Evolutionary conservation across 805 yeast species (phyloP), one percentile per base, ranked within the genome.

Genomic region (Brettanomyces anomalus): DNA sequence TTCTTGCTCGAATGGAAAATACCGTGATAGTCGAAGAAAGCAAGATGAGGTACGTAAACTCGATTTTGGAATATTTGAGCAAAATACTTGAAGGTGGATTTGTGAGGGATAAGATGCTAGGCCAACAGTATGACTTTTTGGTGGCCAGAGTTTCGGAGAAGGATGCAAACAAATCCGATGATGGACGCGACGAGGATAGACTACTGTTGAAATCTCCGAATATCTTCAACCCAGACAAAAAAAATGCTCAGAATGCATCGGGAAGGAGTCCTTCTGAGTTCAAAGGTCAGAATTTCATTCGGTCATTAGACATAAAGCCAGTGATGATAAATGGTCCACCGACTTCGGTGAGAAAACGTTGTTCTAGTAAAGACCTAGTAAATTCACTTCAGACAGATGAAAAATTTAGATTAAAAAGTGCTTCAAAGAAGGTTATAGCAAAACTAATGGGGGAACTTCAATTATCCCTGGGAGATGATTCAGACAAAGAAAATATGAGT

Each of bases 401-500:
- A 11, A 31, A 20, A 8, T 5, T 21, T 5, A 20, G 16, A 17
- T n/a, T 34, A 10, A 20, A 19, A 19, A 34, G n/a, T 11, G 24
- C 13, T 28, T 40, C 43, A 14, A 33, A 34, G n/a, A 21, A 20
- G 5, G 24, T 40, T 16, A 24, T 40, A 7, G 38, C 24, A 10
- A 14, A 19, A 17, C 16, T 40, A 32, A 33, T 40, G 37, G 17
- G 34, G n/a, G 43, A 40, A 20, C 21, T 40, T 17, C 30, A 24
- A 14, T 16, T 34, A 4, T 37, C 37, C 4, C 38, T 36, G n/a
- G 46, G 44, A 17, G 32, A 43, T 10, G 34, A 14, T n/a, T 6
- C 15, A 32, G n/a, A 44, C 45, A 8, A 47, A 42, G 31, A 40
- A 19, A 30, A 44, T 50, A 11, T 42, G 37, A 43, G 10, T 18